Evolutionary conservation across 257 asterid genomes (phyloP).

Genomic region (Mentha longifolia): DNA sequence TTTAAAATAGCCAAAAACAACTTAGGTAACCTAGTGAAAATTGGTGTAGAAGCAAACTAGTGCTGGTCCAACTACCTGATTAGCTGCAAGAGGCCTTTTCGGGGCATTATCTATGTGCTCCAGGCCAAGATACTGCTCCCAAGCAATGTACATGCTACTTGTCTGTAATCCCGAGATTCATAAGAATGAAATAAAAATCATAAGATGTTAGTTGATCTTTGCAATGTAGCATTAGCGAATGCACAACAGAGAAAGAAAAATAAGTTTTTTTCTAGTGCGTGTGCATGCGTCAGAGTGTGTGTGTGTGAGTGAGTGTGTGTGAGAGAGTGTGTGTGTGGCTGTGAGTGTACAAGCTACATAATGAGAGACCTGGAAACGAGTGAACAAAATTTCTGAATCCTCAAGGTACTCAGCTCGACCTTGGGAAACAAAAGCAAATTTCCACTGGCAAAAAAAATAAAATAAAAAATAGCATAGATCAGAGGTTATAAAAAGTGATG

Average conservation of each 20-base stretch:
- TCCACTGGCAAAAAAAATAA: slow-evolving; percentile 53
- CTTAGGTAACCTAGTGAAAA: slow-evolving; percentile 7
- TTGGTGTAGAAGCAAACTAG: slow-evolving; percentile 18
- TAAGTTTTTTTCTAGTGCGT: no score
- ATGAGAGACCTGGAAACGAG: slow-evolving; percentile 56
- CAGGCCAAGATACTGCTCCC: slow-evolving; percentile 71
- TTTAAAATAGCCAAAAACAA: slow-evolving; percentile 9
- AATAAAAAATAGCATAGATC: slow-evolving; percentile 9
- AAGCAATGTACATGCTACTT: slow-evolving; percentile 44
- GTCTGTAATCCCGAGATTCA: slow-evolving; percentile 39
- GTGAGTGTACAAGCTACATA: slow-evolving; percentile 4
- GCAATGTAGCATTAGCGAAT: neutral
- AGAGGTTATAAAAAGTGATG: slow-evolving; percentile 3
- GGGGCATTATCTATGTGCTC: slow-evolving; percentile 57
- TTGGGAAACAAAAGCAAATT: slow-evolving; percentile 56
- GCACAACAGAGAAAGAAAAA: neutral
- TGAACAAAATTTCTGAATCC: slow-evolving; percentile 53
- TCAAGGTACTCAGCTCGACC: slow-evolving; percentile 60
- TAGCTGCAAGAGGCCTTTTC: slow-evolving; percentile 47
- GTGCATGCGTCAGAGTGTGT: no score
- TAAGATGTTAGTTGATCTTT: slow-evolving; percentile 12
- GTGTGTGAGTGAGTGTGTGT: neutral
- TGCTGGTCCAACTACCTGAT: slow-evolving; percentile 46
- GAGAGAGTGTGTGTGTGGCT: slow-evolving; percentile 21
- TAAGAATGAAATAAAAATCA: slow-evolving; percentile 18